Evolutionary conservation across 2,329 filamentous ascomycete genomes (phyloP).

Genomic region (Bertia moriformis): DNA sequence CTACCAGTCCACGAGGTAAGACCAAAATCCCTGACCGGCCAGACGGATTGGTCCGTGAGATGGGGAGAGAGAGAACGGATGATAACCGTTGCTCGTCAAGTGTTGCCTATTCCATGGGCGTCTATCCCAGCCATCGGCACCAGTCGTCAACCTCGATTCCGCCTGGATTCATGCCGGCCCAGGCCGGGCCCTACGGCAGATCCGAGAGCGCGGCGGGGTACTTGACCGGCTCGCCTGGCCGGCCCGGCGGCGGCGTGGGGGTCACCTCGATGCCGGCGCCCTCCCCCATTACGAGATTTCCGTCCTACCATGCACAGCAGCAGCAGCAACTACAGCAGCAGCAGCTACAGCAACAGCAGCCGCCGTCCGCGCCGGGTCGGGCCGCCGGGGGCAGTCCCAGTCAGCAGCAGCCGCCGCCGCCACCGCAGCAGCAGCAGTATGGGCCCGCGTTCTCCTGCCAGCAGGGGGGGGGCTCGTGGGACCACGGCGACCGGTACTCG

Average conservation of each 20-base stretch:
- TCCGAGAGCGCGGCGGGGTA: no score
- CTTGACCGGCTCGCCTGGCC: no score
- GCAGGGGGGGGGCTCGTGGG: conserved; percentile 29
- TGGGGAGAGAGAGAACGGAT: not conserved
- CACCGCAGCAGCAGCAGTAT: conserved; percentile 5
- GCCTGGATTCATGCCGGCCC: not conserved
- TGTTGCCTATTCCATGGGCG: not conserved
- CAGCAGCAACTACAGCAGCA: no score
- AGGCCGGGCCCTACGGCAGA: not conserved
- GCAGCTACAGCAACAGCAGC: no score
- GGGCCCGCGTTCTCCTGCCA: conserved; percentile 24
- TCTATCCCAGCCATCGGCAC: not conserved
- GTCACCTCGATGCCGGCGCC: no score
- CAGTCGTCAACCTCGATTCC: not conserved
- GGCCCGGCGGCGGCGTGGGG: no score
- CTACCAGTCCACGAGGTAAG: not conserved
- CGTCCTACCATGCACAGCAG: not conserved
- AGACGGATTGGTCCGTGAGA: not conserved
- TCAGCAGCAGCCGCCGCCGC: conserved; percentile 3
- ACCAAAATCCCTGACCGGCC: not conserved
- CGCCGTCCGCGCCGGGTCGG: no score
- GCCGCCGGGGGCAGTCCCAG: not conserved
- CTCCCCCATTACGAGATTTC: not conserved
- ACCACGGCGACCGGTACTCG: conserved; percentile 33
- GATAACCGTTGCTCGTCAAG: not conserved